A percentile compares a stretch with the other conserved stretches of the same genome.
Evolutionary conservation across 768 basidiomycete species (phyloP).

Genomic region (Coprinopsis marcescibilis): DNA sequence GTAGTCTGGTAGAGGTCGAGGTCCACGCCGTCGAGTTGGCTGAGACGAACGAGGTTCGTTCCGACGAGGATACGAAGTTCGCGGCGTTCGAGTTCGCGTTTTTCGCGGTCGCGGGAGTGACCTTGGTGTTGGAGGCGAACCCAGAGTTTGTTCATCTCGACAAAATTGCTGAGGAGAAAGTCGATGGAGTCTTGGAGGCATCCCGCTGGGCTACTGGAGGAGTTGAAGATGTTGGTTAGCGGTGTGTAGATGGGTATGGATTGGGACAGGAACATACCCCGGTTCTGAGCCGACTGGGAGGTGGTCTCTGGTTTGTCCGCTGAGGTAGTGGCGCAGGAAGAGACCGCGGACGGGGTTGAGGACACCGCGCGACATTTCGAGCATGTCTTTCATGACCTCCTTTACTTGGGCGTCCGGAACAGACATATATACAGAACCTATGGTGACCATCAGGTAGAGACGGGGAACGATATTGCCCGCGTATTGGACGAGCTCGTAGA

Average conservation of each 20-base stretch:
- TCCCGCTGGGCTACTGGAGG: constrained; percentile 62
- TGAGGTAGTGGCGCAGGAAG: constrained; percentile 93
- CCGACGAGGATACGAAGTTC: constrained; percentile 96
- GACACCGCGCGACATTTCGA: constrained; percentile 99
- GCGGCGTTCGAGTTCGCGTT: constrained; percentile 92
- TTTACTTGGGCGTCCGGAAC: constrained; percentile 95
- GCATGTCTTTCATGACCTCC: constrained; percentile 99
- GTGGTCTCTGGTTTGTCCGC: constrained; percentile 93
- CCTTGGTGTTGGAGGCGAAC: constrained; percentile 97
- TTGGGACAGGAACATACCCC: constrained; percentile 50
- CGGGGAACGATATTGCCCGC: constrained; percentile 94
- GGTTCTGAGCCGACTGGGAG: constrained; percentile 81
- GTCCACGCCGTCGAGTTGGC: constrained; percentile 95
- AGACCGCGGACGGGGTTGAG: constrained; percentile 95
- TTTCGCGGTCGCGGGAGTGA: constrained; percentile 94
- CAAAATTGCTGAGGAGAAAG: constrained; percentile 96
- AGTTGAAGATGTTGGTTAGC: constrained; percentile 1
- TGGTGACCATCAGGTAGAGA: constrained; percentile 97
- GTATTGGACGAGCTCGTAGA: constrained; percentile 99
- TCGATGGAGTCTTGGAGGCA: constrained; percentile 92
- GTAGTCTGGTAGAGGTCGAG: constrained; percentile 80
- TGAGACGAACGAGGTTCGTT: constrained; percentile 93
- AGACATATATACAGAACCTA: constrained; percentile 99
- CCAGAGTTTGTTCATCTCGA: constrained; percentile 99
- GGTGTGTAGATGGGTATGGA: background rate